Evolutionary conservation across 2,329 filamentous ascomycete species (phyloP), one percentile per base, ranked within the genome.

Genomic region (Talaromyces pinophilus): DNA sequence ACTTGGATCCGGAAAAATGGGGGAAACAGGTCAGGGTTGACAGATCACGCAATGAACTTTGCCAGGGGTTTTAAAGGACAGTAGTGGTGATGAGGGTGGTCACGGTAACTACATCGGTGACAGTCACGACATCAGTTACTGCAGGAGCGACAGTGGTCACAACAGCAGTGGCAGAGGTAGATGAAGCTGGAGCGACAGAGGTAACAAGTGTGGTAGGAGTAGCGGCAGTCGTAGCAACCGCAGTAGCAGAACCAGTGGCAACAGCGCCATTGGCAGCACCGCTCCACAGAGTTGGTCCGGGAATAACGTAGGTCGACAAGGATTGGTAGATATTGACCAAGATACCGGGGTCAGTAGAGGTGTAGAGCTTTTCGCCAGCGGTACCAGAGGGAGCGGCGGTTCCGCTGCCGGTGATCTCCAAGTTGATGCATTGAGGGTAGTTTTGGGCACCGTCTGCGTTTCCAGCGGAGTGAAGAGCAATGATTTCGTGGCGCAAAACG

Each of bases 401-500:
- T 61, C 84, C 82, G 22, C 84, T 85, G 62, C 86, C 85, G 40
- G 83, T 84, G 69, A 89, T 79, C 73, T 87, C 82, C 69, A 90
- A 73, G 80, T 90, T 88, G 71, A 87, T 79, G 75, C 88, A 86
- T 69, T 83, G 81, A 65, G 84, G 84, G 77, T 86, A 86, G 76
- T 85, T 84, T 76, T 85, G 83, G 33, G 82, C 81, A 10, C 82
- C 82, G 69, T 83, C 77, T 63, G 73, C 72, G 30, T 77, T 73
- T 2, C 76, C 75, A 42, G 82, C 80, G 70, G 81, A 80, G 77
- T 86, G 84, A 59, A 81, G 82, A 61, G 79, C 84, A 66, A 86
- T 85, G 72, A 85, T 85, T 75, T 86, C 84, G 73, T 85, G 82
- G 63, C 84, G 82, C 69, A 86, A 72, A 65, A 86, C 78, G 73